These are phyloP conservation scores for Candida nitratophila DNA, from an alignment of 805 yeast species.

Conservation along the genomic window DNA sequence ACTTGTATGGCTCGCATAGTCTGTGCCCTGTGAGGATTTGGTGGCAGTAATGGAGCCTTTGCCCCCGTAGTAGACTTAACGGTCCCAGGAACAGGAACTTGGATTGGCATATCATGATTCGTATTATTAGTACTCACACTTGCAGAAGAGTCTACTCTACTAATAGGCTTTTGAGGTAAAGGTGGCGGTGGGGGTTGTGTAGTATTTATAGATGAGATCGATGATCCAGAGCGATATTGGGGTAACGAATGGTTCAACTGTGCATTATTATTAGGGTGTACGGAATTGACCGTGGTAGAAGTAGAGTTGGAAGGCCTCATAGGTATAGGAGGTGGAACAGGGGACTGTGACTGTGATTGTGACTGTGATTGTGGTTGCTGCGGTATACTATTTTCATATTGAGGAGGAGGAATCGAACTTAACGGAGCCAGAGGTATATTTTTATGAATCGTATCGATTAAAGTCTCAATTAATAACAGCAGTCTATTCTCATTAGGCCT, in stretches of 20 bases:
- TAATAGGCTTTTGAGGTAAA: not conserved
- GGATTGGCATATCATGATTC: not conserved
- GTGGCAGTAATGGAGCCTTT: slow-evolving; percentile 19
- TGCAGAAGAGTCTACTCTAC: too few relatives aligned
- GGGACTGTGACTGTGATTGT: not conserved
- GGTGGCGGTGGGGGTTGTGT: slow-evolving; percentile 2
- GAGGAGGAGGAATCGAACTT: not conserved
- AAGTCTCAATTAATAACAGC: slow-evolving; percentile 13
- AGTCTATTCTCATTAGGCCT: slow-evolving; percentile 21
- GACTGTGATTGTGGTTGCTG: not conserved
- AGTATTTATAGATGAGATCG: not conserved
- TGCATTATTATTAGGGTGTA: not conserved
- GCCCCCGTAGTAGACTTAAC: too few relatives aligned
- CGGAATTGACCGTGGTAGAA: not conserved
- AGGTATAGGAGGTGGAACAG: not conserved
- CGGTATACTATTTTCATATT: not conserved
- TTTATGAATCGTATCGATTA: slow-evolving; percentile 12
- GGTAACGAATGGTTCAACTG: too few relatives aligned
- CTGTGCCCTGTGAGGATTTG: slow-evolving; percentile 18
- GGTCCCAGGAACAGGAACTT: not conserved
- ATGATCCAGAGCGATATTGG: too few relatives aligned
- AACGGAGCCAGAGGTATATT: slow-evolving; percentile 8
- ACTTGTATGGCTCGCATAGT: not conserved
- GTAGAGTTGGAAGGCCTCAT: not conserved
- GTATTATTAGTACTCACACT: too few relatives aligned